A percentile compares a stretch with the other conserved stretches of the same genome.
Evolutionary conservation across 148 eudicot species (phyloP).

Genomic region (Dianthus caryophyllus): DNA sequence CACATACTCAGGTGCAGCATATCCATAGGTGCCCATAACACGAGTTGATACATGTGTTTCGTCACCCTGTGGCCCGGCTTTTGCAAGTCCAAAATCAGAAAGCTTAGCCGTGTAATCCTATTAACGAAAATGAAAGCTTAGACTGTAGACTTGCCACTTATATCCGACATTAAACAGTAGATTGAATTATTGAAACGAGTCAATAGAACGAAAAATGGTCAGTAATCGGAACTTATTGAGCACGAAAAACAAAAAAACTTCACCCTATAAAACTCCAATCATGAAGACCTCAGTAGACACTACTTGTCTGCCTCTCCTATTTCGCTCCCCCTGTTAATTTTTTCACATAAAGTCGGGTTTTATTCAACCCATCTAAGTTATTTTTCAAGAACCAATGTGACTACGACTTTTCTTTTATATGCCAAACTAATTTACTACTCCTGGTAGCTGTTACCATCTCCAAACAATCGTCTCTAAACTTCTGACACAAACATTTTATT

Average conservation of each 20-base stretch:
- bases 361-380: too few relatives aligned
- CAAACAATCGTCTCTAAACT: too few relatives aligned
- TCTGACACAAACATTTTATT: too few relatives aligned
- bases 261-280: not conserved
- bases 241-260: not conserved
- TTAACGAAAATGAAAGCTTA: constrained; percentile 8
- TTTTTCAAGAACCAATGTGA: too few relatives aligned
- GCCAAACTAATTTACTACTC: not conserved
- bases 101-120: constrained; percentile 89
- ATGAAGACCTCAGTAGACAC: not conserved
- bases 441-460: too few relatives aligned
- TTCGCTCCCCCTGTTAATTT: not conserved
- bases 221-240: not conserved
- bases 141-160: not conserved
- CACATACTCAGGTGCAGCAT: constrained; percentile 96
- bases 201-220: not conserved
- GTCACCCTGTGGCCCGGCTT: constrained; percentile 97
- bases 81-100: constrained; percentile 95
- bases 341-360: not conserved
- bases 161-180: not conserved
- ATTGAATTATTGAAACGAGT: not conserved
- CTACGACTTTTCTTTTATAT: not conserved
- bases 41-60: constrained; percentile 94
- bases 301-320: not conserved
- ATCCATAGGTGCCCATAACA: constrained; percentile 98